Evolutionary conservation across 2,329 filamentous ascomycete species (phyloP).

Genomic region (Arachnomyces sp.): DNA sequence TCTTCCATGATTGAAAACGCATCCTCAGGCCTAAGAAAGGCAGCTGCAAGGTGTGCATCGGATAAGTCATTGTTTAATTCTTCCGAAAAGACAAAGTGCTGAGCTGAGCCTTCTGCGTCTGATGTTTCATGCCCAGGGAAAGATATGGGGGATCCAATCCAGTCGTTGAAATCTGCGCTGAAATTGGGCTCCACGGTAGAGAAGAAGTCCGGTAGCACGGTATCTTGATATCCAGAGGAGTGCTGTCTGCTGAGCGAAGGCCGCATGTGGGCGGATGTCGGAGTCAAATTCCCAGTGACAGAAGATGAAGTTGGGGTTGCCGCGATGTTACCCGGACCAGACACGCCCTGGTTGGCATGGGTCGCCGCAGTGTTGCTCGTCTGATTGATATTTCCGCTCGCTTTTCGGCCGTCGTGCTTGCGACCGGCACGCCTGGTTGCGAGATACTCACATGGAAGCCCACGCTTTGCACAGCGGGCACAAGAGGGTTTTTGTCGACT

Average conservation of each 20-base stretch:
- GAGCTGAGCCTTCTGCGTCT: neutral
- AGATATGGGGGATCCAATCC: constrained; percentile 11
- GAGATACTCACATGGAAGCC: constrained; percentile 25
- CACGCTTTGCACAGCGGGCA: constrained; percentile 24
- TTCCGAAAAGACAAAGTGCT: neutral
- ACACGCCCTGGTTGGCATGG: no score
- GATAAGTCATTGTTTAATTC: neutral
- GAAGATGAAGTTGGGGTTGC: no score
- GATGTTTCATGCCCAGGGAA: constrained; percentile 3
- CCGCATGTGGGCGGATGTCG: no score
- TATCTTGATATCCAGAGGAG: constrained; percentile 1
- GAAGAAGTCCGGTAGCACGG: neutral
- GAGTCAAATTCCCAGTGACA: no score
- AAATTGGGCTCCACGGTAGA: constrained; percentile 2
- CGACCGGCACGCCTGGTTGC: constrained; percentile 22
- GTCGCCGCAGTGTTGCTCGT: no score
- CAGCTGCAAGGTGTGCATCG: neutral
- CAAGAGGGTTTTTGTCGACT: constrained; percentile 13
- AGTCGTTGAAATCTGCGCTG: constrained; percentile 12
- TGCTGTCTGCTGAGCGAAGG: no score
- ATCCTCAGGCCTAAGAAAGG: neutral
- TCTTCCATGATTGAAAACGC: constrained; percentile 1
- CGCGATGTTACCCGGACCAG: constrained; percentile 1
- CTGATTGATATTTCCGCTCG: no score
- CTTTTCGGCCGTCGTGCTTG: constrained; percentile 8